Percentiles rank a stretch among this genome's conserved stretches.
phyloP scores from a whole-genome alignment of 2,329 filamentous ascomycete species.

The Elsinoe ampelina region DNA sequence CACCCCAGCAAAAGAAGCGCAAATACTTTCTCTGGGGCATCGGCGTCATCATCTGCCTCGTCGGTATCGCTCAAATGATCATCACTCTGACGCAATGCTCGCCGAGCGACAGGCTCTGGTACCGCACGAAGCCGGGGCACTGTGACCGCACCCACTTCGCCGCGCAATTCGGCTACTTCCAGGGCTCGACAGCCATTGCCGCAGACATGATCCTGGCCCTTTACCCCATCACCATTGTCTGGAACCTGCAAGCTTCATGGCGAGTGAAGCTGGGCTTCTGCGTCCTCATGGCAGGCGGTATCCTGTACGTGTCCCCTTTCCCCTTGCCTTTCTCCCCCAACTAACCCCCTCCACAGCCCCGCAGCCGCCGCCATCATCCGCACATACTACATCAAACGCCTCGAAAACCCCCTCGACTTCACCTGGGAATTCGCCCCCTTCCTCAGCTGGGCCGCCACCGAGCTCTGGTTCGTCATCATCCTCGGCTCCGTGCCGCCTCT shows the following conservation, averaged over 20 bases:
- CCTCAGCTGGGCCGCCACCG: constrained; percentile 10
- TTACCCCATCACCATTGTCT: constrained; percentile 12
- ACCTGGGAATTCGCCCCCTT: constrained; percentile 13
- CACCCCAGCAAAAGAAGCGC: constrained; percentile 12
- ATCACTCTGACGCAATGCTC: constrained; percentile 8
- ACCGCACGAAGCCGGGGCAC: neutral
- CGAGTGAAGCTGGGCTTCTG: constrained; percentile 8
- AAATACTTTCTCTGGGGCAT: constrained; percentile 2
- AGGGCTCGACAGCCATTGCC: constrained; percentile 2
- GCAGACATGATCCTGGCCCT: constrained; percentile 9
- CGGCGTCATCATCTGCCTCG: constrained; percentile 1
- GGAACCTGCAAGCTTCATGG: constrained; percentile 11
- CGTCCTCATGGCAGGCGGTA: constrained; percentile 11
- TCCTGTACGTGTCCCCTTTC: neutral
- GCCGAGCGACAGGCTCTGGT: constrained; percentile 9
- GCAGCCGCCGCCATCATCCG: constrained; percentile 12
- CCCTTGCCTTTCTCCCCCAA: neutral
- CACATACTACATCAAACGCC: constrained; percentile 13
- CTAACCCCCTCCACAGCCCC: neutral
- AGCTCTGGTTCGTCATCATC: constrained; percentile 15
- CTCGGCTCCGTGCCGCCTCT: constrained; percentile 14
- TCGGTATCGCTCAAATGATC: constrained; percentile 7
- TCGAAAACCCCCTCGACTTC: constrained; percentile 3
- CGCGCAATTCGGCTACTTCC: constrained; percentile 10
- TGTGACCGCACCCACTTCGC: constrained; percentile 9